These are phyloP conservation scores for Boletus nobilissimus DNA, from an alignment of 1,284 basidiomycete species.

Conservation along the genomic window DNA sequence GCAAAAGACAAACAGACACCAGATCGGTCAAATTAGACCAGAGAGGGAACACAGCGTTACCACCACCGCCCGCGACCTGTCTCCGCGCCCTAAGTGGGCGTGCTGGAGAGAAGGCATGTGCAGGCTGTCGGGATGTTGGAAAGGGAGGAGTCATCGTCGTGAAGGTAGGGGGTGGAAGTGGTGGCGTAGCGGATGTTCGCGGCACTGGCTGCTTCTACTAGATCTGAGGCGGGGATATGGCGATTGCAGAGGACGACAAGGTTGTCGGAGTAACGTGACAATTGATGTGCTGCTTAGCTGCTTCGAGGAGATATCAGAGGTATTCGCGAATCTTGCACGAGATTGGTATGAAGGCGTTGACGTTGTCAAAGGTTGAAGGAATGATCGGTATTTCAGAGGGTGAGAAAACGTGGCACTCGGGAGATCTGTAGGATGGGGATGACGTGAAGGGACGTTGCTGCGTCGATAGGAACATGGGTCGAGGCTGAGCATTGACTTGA, in stretches of 20 bases:
- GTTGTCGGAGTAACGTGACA: neutral
- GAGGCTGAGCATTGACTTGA: neutral
- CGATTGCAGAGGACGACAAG: neutral
- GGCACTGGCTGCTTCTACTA: no score
- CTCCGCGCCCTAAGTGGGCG: conserved; percentile 33
- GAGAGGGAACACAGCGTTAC: neutral
- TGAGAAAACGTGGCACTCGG: neutral
- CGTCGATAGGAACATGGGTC: neutral
- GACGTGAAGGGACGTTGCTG: neutral
- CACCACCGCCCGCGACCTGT: conserved; percentile 23
- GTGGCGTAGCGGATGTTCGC: neutral
- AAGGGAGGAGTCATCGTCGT: neutral
- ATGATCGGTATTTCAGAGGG: neutral
- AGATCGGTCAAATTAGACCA: no score
- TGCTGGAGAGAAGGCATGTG: conserved; percentile 25
- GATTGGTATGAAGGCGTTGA: neutral
- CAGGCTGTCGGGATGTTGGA: neutral
- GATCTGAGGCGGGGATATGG: neutral
- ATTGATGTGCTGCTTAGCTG: neutral
- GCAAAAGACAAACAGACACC: neutral
- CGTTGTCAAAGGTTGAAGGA: neutral
- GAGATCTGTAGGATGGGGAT: neutral
- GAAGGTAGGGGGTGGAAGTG: neutral
- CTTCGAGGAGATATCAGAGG: neutral
- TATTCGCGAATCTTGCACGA: neutral